Percentiles rank a stretch among this genome's conserved stretches.
Evolutionary conservation across 2,329 filamentous ascomycete genomes (phyloP).

Genomic region (Myriosclerotinia duriaeana): DNA sequence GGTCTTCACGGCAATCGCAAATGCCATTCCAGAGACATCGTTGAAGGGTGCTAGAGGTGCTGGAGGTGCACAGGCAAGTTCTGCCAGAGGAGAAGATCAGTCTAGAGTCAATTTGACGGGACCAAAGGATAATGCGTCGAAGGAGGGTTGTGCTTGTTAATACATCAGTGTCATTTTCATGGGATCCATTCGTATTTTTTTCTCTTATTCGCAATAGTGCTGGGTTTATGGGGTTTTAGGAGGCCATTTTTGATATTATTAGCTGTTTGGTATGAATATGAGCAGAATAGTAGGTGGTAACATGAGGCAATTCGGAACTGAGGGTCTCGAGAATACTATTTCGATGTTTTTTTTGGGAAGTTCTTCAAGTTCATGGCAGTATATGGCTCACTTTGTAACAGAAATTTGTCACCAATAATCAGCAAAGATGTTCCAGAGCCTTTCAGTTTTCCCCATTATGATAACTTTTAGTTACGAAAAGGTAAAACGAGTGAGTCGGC

Average conservation of each 20-base stretch:
- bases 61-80: slow-evolving; percentile 55
- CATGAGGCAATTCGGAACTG: background rate
- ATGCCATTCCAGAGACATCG: slow-evolving; percentile 95
- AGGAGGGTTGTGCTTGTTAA: slow-evolving; percentile 89
- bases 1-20: slow-evolving; percentile 97
- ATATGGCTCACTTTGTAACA: slow-evolving; percentile 16
- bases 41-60: slow-evolving; percentile 83
- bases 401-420: slow-evolving; percentile 12
- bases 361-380: background rate
- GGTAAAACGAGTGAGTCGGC: slow-evolving; percentile 13
- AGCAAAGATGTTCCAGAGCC: background rate
- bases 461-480: background rate
- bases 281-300: slow-evolving; percentile 23
- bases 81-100: slow-evolving; percentile 64
- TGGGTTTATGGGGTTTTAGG: slow-evolving; percentile 30
- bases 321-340: slow-evolving; percentile 6
- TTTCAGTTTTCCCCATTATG: background rate
- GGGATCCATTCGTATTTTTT: slow-evolving; percentile 27
- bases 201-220: slow-evolving; percentile 26
- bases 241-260: slow-evolving; percentile 30
- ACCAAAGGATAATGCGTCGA: slow-evolving; percentile 69
- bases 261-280: slow-evolving; percentile 33
- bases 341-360: background rate
- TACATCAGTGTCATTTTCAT: slow-evolving; percentile 25
- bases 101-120: slow-evolving; percentile 79